Evolutionary conservation across 768 basidiomycete species (phyloP), one percentile per base, ranked within the genome.

Genomic region (Boletellus emodensis): DNA sequence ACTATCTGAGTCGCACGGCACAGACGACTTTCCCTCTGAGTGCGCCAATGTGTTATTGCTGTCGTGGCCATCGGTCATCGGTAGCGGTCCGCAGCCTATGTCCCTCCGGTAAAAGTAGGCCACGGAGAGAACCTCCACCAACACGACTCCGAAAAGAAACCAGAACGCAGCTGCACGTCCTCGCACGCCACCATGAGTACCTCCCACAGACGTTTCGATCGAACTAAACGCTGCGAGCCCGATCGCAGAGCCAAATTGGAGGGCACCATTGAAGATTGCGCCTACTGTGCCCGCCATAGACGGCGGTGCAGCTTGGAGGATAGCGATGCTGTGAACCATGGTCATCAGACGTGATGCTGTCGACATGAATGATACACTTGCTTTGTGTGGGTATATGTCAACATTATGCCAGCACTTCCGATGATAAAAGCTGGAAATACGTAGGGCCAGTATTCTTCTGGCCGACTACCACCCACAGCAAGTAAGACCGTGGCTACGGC

Each of bases 181-280:
- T 7, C 45, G 46, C 10, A 65, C 44, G 3, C 70, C 71, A 6
- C 69, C 71, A 51, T 67, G 57, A 12, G 43, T 54, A 38, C 49
- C 49, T 57, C 76, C 68, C 26, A 80, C 66, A 36, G 74, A 75
- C 3, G 71, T 70, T 64, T 78, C 64, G 54, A 82, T 80, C 15
- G 77, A 75, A 32, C 62, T 73, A 20, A 80, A 70, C 24, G 72
- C 70, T 15, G 81, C 76, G 33, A 77, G 63, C 18, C 77, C 79
- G 18, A 78, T 65, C 7, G 81, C 81, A 8, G 72, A 72, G 32
- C 79, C 79, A 50, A 78, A 65, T 60, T 83, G 78, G 2, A 81
- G 71, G 13, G 77, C 75, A 20, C 73, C 71, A 48, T 78, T 79
- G 68, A 80, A 79, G 34, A 83, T 75, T 14, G 81, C 81, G 18